These are phyloP conservation scores for Aspergillus hortae DNA, from an alignment of 2,329 filamentous ascomycete genomes.

Conservation along the genomic window DNA sequence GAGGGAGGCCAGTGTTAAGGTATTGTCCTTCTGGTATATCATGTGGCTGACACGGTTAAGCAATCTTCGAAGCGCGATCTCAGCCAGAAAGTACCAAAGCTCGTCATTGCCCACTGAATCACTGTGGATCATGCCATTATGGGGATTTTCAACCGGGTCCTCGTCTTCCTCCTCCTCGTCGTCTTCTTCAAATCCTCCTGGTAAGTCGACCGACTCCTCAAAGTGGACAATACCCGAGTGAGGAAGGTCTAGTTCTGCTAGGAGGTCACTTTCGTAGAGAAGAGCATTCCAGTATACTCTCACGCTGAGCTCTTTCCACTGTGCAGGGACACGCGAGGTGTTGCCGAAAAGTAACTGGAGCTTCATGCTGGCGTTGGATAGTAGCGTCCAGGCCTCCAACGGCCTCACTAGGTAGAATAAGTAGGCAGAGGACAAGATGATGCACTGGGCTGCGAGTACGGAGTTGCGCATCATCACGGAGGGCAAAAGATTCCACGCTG, in stretches of 20 bases:
- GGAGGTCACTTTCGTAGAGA: conserved; percentile 74
- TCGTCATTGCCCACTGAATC: conserved; percentile 68
- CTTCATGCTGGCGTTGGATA: conserved; percentile 78
- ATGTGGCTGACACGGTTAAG: conserved; percentile 76
- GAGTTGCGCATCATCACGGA: conserved; percentile 77
- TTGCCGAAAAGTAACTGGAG: conserved; percentile 73
- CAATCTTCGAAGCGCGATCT: conserved; percentile 73
- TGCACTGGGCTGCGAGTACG: conserved; percentile 74
- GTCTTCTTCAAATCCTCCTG: conserved; percentile 68
- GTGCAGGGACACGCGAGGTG: conserved; percentile 65
- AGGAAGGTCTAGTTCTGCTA: conserved; percentile 75
- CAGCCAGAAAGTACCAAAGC: conserved; percentile 81
- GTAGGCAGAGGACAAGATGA: conserved; percentile 76
- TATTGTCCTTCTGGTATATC: conserved; percentile 71
- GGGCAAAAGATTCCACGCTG: conserved; percentile 73
- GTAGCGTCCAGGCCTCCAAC: conserved; percentile 75
- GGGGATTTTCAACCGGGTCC: conserved; percentile 5
- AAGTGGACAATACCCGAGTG: conserved; percentile 80
- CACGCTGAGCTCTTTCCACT: conserved; percentile 69
- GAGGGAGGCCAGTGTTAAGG: conserved; percentile 67
- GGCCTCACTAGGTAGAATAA: conserved; percentile 78
- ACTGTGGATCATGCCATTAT: conserved; percentile 31
- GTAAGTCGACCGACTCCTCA: conserved; percentile 74
- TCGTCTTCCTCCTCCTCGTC: conserved; percentile 47
- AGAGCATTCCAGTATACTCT: conserved; percentile 82